Percentiles rank a stretch among this genome's conserved stretches.
These are phyloP conservation scores for Candida sakaeoensis DNA, from an alignment of 805 yeast genomes.

Conservation along the genomic window DNA sequence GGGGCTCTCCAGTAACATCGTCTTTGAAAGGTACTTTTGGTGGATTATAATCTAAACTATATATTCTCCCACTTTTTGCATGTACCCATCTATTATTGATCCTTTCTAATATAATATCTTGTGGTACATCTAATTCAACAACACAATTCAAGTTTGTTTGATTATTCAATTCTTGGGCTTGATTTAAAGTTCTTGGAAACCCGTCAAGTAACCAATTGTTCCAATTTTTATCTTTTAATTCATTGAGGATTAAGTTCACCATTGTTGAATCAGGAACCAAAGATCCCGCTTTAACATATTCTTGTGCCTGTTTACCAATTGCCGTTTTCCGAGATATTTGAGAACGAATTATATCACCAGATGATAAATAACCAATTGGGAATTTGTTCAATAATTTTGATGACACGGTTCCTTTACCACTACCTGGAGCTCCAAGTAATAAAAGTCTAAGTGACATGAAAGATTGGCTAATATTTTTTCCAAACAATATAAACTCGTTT, in stretches of 20 bases:
- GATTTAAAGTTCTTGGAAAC: conserved; percentile 77
- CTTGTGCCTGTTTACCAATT: conserved; percentile 56
- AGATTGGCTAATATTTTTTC: no score
- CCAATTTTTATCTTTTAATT: conserved; percentile 43
- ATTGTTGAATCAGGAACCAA: conserved; percentile 73
- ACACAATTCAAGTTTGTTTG: conserved; percentile 60
- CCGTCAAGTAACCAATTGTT: conserved; percentile 83
- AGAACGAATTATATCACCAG: conserved; percentile 78
- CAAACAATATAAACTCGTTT: no score
- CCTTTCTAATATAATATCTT: conserved; percentile 71
- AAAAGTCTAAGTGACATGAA: conserved; percentile 37
- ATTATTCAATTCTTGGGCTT: conserved; percentile 58
- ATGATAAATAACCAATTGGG: conserved; percentile 62
- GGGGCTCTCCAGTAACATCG: conserved; percentile 86
- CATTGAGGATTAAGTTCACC: conserved; percentile 52
- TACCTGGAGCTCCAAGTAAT: conserved; percentile 89
- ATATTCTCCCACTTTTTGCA: conserved; percentile 77
- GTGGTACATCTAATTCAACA: conserved; percentile 87
- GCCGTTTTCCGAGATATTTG: conserved; percentile 55
- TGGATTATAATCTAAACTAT: conserved; percentile 83
- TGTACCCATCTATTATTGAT: conserved; percentile 87
- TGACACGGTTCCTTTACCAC: conserved; percentile 93
- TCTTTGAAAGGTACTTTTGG: conserved; percentile 80
- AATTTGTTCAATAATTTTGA: conserved; percentile 54
- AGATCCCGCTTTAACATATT: conserved; percentile 57